phyloP scores from a whole-genome alignment of 768 basidiomycete species.

The Candolleomyces aberdarensis region DNA sequence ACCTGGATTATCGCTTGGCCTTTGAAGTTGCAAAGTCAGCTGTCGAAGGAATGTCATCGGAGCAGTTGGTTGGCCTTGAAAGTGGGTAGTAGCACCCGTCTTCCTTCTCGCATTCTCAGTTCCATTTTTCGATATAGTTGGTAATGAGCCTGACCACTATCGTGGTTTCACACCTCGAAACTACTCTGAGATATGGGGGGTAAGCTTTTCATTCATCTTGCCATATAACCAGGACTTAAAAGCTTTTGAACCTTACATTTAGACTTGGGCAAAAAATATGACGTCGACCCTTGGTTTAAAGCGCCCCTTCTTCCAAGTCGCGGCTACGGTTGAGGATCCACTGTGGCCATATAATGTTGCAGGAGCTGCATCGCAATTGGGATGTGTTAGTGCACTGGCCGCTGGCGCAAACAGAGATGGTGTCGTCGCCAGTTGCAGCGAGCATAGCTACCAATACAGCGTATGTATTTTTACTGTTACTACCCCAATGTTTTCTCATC shows the following conservation, averaged over 20 bases:
- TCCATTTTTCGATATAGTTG: constrained; percentile 30
- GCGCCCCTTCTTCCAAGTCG: constrained; percentile 45
- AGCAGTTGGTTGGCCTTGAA: constrained; percentile 42
- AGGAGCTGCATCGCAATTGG: constrained; percentile 39
- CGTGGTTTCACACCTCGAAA: constrained; percentile 37
- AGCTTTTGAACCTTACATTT: not conserved
- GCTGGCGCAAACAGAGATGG: constrained; percentile 40
- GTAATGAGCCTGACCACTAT: constrained; percentile 57
- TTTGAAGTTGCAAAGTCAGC: constrained; percentile 43
- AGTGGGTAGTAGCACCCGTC: constrained; percentile 27
- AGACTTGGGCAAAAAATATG: constrained; percentile 52
- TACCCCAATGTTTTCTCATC: not conserved
- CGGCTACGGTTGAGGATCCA: constrained; percentile 48
- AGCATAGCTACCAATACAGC: constrained; percentile 54
- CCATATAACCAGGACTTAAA: not conserved
- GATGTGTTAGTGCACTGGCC: constrained; percentile 47
- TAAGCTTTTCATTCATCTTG: constrained; percentile 14
- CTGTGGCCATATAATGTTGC: constrained; percentile 47
- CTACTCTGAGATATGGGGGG: constrained; percentile 45
- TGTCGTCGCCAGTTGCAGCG: constrained; percentile 47
- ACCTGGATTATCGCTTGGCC: constrained; percentile 40
- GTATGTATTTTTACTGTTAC: constrained; percentile 22
- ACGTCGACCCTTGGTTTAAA: constrained; percentile 24
- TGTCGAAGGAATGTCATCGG: constrained; percentile 29
- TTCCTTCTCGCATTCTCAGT: not conserved